These are phyloP conservation scores for Butyriboletus loyo DNA, from an alignment of 768 basidiomycete genomes.

Conservation along the genomic window DNA sequence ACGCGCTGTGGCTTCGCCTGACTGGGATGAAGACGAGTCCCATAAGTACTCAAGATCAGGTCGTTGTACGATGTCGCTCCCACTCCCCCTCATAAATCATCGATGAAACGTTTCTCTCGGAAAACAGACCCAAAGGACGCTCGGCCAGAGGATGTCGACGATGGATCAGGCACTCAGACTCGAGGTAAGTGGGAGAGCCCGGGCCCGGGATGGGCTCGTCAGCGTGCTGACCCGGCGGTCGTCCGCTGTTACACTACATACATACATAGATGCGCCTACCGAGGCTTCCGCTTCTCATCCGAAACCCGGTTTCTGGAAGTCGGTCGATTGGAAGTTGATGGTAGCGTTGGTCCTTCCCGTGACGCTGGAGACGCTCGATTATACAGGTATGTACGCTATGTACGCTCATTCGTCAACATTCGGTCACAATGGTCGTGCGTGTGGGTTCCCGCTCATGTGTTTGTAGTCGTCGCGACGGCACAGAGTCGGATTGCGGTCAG, in stretches of 20 bases:
- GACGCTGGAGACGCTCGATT: constrained; percentile 37
- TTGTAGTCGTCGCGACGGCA: constrained; percentile 48
- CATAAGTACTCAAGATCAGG: no score
- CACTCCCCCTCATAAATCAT: no score
- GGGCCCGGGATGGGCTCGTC: no score
- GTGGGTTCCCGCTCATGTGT: neutral
- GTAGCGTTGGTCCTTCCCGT: constrained; percentile 41
- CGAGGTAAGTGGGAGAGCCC: neutral
- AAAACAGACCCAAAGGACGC: neutral
- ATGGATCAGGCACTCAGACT: neutral
- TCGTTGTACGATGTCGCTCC: no score
- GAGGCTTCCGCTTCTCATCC: neutral
- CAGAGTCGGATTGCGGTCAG: constrained; percentile 50
- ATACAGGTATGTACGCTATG: constrained; percentile 22
- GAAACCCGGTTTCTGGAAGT: constrained; percentile 25
- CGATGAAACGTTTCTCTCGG: constrained; percentile 12
- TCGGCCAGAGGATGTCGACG: neutral
- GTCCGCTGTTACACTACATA: neutral
- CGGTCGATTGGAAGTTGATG: constrained; percentile 30
- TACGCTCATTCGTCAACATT: no score
- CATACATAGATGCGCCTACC: constrained; percentile 5
- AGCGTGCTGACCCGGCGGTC: neutral
- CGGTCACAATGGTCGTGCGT: no score
- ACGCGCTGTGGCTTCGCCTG: no score
- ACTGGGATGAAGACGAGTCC: no score